phyloP scores from a whole-genome alignment of 768 basidiomycete species.

The Amanita muscaria region DNA sequence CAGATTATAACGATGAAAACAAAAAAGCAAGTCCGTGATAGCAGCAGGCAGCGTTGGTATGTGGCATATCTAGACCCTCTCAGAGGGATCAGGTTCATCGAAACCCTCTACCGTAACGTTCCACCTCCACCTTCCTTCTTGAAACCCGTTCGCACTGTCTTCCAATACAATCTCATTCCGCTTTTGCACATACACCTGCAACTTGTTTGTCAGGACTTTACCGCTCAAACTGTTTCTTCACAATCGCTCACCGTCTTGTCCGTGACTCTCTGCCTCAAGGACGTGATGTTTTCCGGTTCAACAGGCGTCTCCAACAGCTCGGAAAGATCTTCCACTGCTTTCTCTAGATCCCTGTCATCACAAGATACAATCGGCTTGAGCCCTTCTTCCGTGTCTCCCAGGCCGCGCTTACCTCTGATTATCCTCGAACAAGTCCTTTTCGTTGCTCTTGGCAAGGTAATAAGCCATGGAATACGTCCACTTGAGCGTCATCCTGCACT shows the following conservation, averaged over 20 bases:
- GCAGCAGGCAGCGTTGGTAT: too few relatives aligned
- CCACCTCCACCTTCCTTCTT: slow-evolving; percentile 83
- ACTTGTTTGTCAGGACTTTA: too few relatives aligned
- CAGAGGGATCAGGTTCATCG: slow-evolving; percentile 35
- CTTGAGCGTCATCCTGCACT: slow-evolving; percentile 91
- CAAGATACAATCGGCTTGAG: too few relatives aligned
- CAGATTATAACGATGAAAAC: too few relatives aligned
- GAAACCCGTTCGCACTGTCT: slow-evolving; percentile 86
- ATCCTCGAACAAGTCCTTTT: slow-evolving; percentile 95
- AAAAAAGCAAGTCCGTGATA: too few relatives aligned
- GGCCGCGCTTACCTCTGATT: slow-evolving; percentile 67
- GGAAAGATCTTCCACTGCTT: slow-evolving; percentile 90
- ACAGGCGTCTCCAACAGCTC: slow-evolving; percentile 90
- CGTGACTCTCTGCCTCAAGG: slow-evolving; percentile 84
- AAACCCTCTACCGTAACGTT: slow-evolving; percentile 66
- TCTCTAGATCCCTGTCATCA: slow-evolving; percentile 76
- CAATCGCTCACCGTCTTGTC: slow-evolving; percentile 73
- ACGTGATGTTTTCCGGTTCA: slow-evolving; percentile 74
- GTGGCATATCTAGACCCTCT: too few relatives aligned
- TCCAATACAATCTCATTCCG: slow-evolving; percentile 92
- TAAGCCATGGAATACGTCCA: slow-evolving; percentile 99
- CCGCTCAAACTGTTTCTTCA: too few relatives aligned
- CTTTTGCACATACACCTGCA: slow-evolving; percentile 80
- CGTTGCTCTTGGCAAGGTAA: slow-evolving; percentile 83
- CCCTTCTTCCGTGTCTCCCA: too few relatives aligned